Base-by-base conservation (phyloP, 805 yeast species). In the Dipodascopsis uninucleata region DNA sequence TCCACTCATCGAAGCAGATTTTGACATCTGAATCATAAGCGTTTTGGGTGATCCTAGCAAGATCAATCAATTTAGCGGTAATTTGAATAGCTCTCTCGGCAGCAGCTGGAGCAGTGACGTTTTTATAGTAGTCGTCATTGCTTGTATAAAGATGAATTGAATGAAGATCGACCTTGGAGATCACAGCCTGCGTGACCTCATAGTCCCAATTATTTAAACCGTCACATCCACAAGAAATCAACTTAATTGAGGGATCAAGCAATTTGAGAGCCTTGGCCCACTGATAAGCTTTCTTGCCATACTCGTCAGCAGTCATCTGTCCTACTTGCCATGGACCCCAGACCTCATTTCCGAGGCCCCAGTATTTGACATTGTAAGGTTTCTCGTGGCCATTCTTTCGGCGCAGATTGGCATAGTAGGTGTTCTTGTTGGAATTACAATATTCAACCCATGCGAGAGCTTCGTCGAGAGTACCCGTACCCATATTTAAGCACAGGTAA, bases 281-380 rank as follows among this genome's bases (percentile, higher is more conserved):
- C 48, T 64, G 61, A 10, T 38, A 44, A 0, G 69, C 69, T 32
- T 50, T 57, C 39, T 55, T 59, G 24, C 56, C 39, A 40, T 65
- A 65, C 29, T 64, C 65, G 38, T 60, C 65, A 29, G 43, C 46
- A 14, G 53, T 43, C 60, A 59, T 56, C 43, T 62, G 67, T 16
- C 67, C 68, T 28, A 65, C 66, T 42, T 64, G 68, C 68, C 69
- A 65, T 5, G 53, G 57, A 14, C 68, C 68, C 64, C 65, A 65
- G 21, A 65, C 65, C 49, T 65, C 69, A 41, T 65, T 65, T 9
- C 69, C 69, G 17, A 65, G 54, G 4, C 65, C 62, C 69, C 69
- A 65, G 45, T 64, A 65, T 51, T 64, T 65, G 36, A 65, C 67
- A 28, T 60, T 58, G 38, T 62, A 64, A 14, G 69, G 69, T 43